These are phyloP conservation scores for Herpomyces periplanetae DNA, from an alignment of 2,329 filamentous ascomycete species.

Conservation along the genomic window DNA sequence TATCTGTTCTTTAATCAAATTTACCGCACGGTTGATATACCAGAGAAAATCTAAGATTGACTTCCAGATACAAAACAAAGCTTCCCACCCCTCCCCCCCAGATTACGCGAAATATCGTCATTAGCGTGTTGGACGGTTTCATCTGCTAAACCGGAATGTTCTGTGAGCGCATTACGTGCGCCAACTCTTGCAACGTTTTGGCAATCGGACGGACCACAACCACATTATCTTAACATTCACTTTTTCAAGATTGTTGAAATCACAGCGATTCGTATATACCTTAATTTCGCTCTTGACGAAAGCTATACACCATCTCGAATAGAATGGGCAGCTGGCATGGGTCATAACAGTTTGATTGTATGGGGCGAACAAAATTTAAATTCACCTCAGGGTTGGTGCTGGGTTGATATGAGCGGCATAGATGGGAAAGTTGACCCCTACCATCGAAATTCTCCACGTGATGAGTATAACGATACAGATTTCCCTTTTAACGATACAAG, in stretches of 20 bases:
- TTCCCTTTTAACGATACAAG: too few species aligned
- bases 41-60: too few species aligned
- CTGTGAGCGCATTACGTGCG: conserved; percentile 25
- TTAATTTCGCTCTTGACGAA: conserved; percentile 74
- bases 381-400: conserved; percentile 56
- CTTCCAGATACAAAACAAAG: too few species aligned
- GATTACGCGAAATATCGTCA: conserved; percentile 45
- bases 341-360: conserved; percentile 58
- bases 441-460: too few species aligned
- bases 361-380: conserved; percentile 44
- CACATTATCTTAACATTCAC: conserved; percentile 43
- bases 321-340: conserved; percentile 50
- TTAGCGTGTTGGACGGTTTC: conserved; percentile 48
- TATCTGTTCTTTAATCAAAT: too few species aligned
- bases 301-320: conserved; percentile 88
- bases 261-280: conserved; percentile 34
- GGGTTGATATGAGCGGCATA: conserved; percentile 28
- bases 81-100: conserved; percentile 8
- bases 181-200: not conserved
- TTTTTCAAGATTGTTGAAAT: conserved; percentile 51
- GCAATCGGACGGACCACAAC: conserved; percentile 36
- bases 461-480: too few species aligned
- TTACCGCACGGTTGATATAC: too few species aligned
- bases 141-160: conserved; percentile 39
- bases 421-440: conserved; percentile 12